phyloP scores from a whole-genome alignment of 176 grass and related monocot genomes.

The Phoenix roebelenii region DNA sequence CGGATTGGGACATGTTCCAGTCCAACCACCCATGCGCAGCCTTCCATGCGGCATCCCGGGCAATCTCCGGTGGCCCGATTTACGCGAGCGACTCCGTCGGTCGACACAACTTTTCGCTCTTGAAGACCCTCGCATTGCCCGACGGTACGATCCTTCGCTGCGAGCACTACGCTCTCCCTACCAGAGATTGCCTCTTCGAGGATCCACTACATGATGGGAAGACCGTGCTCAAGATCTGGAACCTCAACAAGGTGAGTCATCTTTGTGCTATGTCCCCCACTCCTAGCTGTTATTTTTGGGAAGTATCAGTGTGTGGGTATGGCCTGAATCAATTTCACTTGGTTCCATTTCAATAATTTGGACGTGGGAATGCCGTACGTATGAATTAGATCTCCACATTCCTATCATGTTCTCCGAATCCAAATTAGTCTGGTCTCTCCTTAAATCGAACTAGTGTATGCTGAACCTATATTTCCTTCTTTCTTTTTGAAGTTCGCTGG shows the following conservation, averaged over 20 bases:
- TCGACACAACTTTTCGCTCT: constrained; percentile 59
- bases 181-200: constrained; percentile 63
- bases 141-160: constrained; percentile 78
- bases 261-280: neutral
- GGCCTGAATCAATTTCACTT: too few relatives aligned
- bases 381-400: too few relatives aligned
- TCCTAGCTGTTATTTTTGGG: too few relatives aligned
- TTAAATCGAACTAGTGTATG: too few relatives aligned
- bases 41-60: constrained; percentile 94
- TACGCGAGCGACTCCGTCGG: constrained; percentile 84
- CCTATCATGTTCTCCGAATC: too few relatives aligned
- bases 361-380: too few relatives aligned
- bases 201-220: constrained; percentile 62
- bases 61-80: constrained; percentile 77
- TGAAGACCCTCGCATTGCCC: constrained; percentile 47
- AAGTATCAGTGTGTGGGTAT: too few relatives aligned
- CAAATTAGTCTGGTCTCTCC: too few relatives aligned
- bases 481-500: constrained; percentile 42
- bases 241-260: constrained; percentile 40
- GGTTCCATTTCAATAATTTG: too few relatives aligned
- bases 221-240: constrained; percentile 96
- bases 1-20: constrained; percentile 99
- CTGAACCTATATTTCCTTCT: neutral
- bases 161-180: constrained; percentile 60
- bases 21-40: constrained; percentile 75